Percentiles rank a stretch among this genome's conserved stretches.
These are phyloP conservation scores for Paramecium octaurelia DNA, from an alignment of 73 alveolate species.

Conservation along the genomic window DNA sequence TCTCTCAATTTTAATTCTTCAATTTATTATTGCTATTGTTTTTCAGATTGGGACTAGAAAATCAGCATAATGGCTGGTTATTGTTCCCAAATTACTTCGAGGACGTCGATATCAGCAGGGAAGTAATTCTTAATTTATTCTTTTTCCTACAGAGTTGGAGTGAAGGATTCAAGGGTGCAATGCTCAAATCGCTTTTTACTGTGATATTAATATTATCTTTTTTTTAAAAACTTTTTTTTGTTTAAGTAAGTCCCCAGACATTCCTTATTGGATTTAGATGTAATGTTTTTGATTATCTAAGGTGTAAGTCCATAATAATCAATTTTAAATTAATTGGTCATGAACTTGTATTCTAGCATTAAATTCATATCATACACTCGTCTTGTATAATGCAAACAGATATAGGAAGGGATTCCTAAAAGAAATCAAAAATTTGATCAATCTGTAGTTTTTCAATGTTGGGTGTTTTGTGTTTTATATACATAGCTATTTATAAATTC, in stretches of 20 bases:
- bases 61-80: constrained; percentile 11
- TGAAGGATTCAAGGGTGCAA: not conserved
- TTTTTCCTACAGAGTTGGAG: not conserved
- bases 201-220: not conserved
- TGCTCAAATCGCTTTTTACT: not conserved
- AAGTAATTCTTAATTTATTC: not conserved
- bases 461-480: not conserved
- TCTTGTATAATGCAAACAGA: not conserved
- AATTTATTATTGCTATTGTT: not conserved
- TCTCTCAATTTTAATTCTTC: constrained; percentile 10
- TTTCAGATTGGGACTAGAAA: not conserved
- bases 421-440: not conserved
- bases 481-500: not conserved
- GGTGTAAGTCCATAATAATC: constrained; percentile 2
- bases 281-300: not conserved
- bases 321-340: not conserved
- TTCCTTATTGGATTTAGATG: not conserved
- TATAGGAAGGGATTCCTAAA: not conserved
- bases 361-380: not conserved
- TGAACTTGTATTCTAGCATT: not conserved
- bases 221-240: not conserved
- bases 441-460: not conserved
- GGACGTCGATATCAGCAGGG: not conserved
- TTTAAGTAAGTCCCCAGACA: not conserved
- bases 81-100: constrained; percentile 23